A percentile compares a stretch with the other conserved stretches of the same genome.
phyloP scores from a whole-genome alignment of 495 filamentous ascomycete genomes.

The Penicillium subrubescens region DNA sequence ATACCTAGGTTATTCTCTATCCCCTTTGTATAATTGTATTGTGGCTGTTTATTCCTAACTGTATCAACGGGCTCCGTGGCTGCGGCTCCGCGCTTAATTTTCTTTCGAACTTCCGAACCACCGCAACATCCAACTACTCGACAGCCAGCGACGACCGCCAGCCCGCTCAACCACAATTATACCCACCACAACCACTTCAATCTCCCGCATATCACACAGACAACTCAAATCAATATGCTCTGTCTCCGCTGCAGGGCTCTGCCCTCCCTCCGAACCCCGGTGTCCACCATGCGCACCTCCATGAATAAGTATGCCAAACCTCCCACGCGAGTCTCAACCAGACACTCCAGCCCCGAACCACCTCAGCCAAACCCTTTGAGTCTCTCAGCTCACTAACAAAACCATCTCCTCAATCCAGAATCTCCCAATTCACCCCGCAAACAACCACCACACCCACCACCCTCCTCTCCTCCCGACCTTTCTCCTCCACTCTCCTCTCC shows the following conservation, averaged over 20 bases:
- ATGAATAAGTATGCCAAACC: conserved; percentile 29
- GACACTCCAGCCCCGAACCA: not conserved
- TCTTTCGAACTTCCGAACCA: conserved; percentile 32
- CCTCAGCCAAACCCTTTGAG: not conserved
- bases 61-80: conserved; percentile 37
- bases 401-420: not conserved
- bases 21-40: not conserved
- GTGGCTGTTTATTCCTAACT: not conserved
- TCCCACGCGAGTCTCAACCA: not conserved
- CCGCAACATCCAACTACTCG: conserved; percentile 15
- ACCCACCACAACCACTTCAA: conserved; percentile 11
- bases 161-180: conserved; percentile 7
- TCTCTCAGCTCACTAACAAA: conserved; percentile 7
- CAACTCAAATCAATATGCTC: conserved; percentile 30
- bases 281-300: conserved; percentile 19
- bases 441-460: conserved; percentile 15
- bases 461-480: conserved; percentile 24
- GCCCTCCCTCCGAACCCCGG: conserved; percentile 28
- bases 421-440: conserved; percentile 26
- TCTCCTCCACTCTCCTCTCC: conserved; percentile 30
- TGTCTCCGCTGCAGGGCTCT: conserved; percentile 37
- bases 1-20: not conserved
- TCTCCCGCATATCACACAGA: conserved; percentile 6
- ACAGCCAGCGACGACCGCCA: conserved; percentile 12
- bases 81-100: conserved; percentile 45